These are phyloP conservation scores for Metschnikowia peoriensis DNA, from an alignment of 805 yeast genomes.

Conservation along the genomic window DNA sequence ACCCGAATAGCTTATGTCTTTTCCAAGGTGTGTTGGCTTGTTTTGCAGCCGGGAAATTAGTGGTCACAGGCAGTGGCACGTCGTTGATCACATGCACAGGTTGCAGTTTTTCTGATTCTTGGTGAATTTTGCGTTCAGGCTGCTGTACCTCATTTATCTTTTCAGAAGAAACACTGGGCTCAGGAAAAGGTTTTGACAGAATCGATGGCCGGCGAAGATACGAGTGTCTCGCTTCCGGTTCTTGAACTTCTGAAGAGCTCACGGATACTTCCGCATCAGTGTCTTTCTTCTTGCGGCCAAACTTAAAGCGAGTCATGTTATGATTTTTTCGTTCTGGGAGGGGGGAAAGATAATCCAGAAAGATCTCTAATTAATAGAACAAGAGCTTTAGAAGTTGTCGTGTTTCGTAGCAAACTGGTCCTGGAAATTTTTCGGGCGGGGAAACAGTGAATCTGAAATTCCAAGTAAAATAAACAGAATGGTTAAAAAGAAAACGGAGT, in stretches of 20 bases:
- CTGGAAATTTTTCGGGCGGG: too few species aligned
- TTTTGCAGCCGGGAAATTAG: not conserved
- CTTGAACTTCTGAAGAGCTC: constrained; percentile 8
- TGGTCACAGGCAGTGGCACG: not conserved
- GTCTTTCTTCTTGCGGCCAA: constrained; percentile 48
- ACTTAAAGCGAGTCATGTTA: constrained; percentile 56
- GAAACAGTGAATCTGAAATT: too few species aligned
- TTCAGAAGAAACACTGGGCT: not conserved
- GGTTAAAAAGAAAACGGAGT: too few species aligned
- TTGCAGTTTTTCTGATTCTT: not conserved
- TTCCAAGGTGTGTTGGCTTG: constrained; percentile 55
- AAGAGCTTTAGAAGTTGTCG: too few species aligned
- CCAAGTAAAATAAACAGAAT: too few species aligned
- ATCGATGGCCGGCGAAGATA: constrained; percentile 17
- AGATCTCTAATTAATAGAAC: too few species aligned
- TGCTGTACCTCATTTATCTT: not conserved
- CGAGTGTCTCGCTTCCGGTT: constrained; percentile 8
- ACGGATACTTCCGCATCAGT: constrained; percentile 22
- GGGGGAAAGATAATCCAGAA: too few species aligned
- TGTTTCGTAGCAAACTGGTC: too few species aligned
- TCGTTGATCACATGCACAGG: not conserved
- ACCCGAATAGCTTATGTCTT: constrained; percentile 57
- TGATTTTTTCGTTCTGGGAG: not conserved
- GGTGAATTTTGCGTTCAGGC: not conserved
- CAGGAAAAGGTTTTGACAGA: constrained; percentile 10